These are phyloP conservation scores for Scleroderma bovista DNA, from an alignment of 768 basidiomycete species.

Conservation along the genomic window DNA sequence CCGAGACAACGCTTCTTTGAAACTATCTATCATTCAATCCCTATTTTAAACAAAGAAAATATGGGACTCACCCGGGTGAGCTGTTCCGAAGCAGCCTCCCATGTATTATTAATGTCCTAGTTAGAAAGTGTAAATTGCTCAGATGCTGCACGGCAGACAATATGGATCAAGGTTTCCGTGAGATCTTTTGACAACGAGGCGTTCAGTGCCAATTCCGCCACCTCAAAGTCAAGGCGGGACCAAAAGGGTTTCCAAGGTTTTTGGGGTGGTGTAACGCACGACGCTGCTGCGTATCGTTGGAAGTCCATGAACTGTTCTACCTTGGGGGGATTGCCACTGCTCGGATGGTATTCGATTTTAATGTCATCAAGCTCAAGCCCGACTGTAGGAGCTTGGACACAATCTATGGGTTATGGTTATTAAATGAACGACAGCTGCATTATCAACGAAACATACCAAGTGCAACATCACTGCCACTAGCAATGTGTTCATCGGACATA, in stretches of 20 bases:
- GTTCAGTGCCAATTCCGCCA: conserved; percentile 2
- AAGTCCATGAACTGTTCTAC: conserved; percentile 2
- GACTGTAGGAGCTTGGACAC: too few species aligned
- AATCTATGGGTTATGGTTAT: too few species aligned
- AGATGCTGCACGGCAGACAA: not conserved
- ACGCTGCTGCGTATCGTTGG: too few species aligned
- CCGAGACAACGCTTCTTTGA: not conserved
- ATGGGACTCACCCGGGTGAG: conserved; percentile 1
- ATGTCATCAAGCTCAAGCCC: conserved; percentile 2
- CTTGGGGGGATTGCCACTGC: not conserved
- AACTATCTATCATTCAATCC: not conserved
- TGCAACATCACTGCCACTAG: too few species aligned
- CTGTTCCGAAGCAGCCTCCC: not conserved
- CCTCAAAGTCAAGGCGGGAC: conserved; percentile 4
- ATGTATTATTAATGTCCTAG: not conserved
- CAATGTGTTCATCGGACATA: too few species aligned
- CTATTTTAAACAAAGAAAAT: not conserved
- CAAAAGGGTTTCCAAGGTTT: conserved; percentile 5
- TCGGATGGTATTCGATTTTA: conserved; percentile 6
- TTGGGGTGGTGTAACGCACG: too few species aligned
- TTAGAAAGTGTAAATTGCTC: not conserved
- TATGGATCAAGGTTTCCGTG: not conserved
- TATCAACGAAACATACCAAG: too few species aligned
- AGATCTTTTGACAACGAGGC: not conserved
- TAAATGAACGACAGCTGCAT: too few species aligned